These are phyloP conservation scores for Hymenoscyphus infarciens DNA, from an alignment of 2,329 filamentous ascomycete genomes.

Conservation along the genomic window DNA sequence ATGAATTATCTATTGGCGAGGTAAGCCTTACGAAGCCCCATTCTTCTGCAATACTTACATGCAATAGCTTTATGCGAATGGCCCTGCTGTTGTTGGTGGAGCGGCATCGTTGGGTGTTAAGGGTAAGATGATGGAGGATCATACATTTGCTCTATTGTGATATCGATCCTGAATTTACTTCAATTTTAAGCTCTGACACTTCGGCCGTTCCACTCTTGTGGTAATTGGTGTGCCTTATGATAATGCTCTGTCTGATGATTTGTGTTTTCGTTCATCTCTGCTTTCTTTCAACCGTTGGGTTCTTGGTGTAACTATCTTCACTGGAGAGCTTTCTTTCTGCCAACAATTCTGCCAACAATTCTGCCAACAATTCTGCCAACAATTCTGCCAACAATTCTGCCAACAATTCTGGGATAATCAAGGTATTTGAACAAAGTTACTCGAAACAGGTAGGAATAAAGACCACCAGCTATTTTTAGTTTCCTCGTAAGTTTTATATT, in stretches of 20 bases:
- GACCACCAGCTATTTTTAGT: too few relatives aligned
- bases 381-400: too few relatives aligned
- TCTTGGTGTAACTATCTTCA: too few relatives aligned
- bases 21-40: constrained; percentile 42
- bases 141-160: constrained; percentile 57
- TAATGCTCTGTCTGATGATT: background rate
- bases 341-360: too few relatives aligned
- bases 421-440: too few relatives aligned
- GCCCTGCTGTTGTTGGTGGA: constrained; percentile 68
- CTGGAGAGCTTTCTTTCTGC: too few relatives aligned
- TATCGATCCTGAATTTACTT: background rate
- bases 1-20: constrained; percentile 59
- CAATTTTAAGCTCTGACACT: background rate
- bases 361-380: too few relatives aligned
- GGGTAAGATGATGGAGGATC: constrained; percentile 66
- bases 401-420: too few relatives aligned
- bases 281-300: too few relatives aligned
- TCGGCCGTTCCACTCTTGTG: background rate
- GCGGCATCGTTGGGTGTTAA: constrained; percentile 61
- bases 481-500: too few relatives aligned
- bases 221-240: background rate
- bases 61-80: constrained; percentile 64
- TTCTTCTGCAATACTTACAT: constrained; percentile 14
- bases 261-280: too few relatives aligned
- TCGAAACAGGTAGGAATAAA: too few relatives aligned